These are phyloP conservation scores for Basidiobolus heterosporus DNA, from an alignment of 371 early-diverging fungal species.

Conservation along the genomic window DNA sequence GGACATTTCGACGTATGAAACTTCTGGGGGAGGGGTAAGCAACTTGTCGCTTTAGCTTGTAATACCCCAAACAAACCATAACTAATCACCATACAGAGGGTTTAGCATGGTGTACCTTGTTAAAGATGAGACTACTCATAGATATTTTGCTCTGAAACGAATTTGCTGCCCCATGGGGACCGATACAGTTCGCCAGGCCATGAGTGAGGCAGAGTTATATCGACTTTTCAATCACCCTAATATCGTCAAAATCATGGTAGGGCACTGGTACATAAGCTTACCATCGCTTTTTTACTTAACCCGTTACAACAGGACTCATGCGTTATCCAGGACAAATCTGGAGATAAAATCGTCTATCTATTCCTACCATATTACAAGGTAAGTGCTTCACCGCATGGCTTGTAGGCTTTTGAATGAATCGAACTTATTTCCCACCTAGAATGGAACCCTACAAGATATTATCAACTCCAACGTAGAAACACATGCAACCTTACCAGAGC, in stretches of 20 bases:
- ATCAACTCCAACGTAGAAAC: conserved; percentile 30
- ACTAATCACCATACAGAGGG: conserved; percentile 24
- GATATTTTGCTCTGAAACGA: conserved; percentile 45
- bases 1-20: conserved; percentile 35
- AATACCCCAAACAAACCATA: neutral
- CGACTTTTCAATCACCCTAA: conserved; percentile 40
- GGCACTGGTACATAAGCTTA: conserved; percentile 1
- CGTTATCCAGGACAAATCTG: conserved; percentile 33
- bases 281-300: neutral
- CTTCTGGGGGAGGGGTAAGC: conserved; percentile 53
- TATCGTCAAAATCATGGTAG: conserved; percentile 47
- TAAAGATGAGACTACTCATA: conserved; percentile 28
- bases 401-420: too few relatives aligned
- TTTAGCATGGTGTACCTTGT: conserved; percentile 58
- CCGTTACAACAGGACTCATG: conserved; percentile 32
- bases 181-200: conserved; percentile 24
- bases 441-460: conserved; percentile 41
- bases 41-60: neutral
- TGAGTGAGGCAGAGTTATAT: conserved; percentile 39
- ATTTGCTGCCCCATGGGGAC: conserved; percentile 41
- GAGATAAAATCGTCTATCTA: conserved; percentile 39
- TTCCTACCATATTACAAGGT: conserved; percentile 47
- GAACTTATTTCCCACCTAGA: too few relatives aligned
- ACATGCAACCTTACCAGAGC: conserved; percentile 31
- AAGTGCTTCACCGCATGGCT: too few relatives aligned